Percentiles rank a stretch among this genome's conserved stretches.
phyloP scores from a whole-genome alignment of 495 filamentous ascomycete species.

The Aspergillus avenaceus region DNA sequence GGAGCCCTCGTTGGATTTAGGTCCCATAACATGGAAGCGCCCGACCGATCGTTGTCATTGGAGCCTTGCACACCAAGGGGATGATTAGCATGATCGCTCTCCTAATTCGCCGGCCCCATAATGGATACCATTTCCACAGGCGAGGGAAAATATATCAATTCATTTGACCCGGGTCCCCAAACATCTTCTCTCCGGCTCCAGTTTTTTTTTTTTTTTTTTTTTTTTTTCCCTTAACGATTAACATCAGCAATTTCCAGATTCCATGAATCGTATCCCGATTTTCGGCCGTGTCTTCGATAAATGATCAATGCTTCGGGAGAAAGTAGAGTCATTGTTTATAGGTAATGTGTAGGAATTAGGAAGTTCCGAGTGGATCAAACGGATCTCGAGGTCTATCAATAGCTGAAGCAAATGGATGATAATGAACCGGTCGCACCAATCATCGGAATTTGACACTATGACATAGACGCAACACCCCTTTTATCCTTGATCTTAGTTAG shows the following conservation, averaged over 20 bases:
- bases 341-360: not conserved
- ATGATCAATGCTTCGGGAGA: not conserved
- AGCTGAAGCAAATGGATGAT: not conserved
- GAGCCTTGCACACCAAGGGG: not conserved
- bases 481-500: too few relatives aligned
- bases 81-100: constrained; percentile 9
- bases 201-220: not conserved
- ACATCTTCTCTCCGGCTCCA: not conserved
- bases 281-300: not conserved
- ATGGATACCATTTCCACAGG: not conserved
- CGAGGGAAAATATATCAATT: not conserved
- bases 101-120: constrained; percentile 5
- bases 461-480: not conserved
- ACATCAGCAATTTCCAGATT: not conserved
- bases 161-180: not conserved
- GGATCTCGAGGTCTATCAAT: not conserved
- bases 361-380: not conserved
- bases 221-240: too few relatives aligned
- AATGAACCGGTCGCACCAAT: not conserved
- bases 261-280: not conserved
- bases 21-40: not conserved
- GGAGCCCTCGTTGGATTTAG: constrained; percentile 10
- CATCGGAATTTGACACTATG: not conserved
- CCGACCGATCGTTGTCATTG: constrained; percentile 12
- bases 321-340: too few relatives aligned